Base-by-base conservation (phyloP, 2,329 filamentous ascomycete genomes). In the Ceratocystis destructans region DNA sequence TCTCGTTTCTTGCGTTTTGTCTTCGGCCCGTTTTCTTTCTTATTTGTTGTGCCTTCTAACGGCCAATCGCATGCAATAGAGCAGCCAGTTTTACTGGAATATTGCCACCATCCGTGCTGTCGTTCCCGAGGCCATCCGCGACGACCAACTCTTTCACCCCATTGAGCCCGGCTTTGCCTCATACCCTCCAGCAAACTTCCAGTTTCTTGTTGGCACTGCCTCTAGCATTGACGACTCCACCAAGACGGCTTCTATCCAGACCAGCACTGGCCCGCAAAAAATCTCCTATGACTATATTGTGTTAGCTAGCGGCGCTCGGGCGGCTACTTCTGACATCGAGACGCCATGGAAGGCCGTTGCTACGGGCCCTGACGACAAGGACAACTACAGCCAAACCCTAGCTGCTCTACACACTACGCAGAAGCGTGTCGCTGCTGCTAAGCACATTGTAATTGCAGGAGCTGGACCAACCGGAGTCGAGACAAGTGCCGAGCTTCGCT, bases 31-130 rank as follows among this genome's bases (percentile, higher is more conserved):
- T 25, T 53, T 12, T 8, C 46, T n/a, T 22, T 53, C 33, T 31
- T 31, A 20, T 37, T 22, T 17, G 15, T n/a, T 15, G 37, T 41
- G 37, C 45, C 33, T 53, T 25, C 63, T 66, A 22, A 22, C 53
- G 17, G n/a, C 28, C 57, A 46, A 55, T 17, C 33, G 12, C 41
- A 17, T 20, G 10, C n/a, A 31, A 25, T 37, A 83, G 79, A 83
- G 79, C 70, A 79, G 76, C 69, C 81, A 84, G 70, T 81, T 84
- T 70, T 84, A 79, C 75, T 83, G 81, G 82, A 83, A 83, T 73
- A 66, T 83, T 4, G 82, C 81, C 31, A 78, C 82, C 0, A 78
- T 83, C 55, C 80, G 82, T 61, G 81, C 79, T 72, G 78, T 84
- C 69, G 73, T 84, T 59, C 81, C 82, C 2, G 79, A 76, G 46